phyloP scores from a whole-genome alignment of 2,329 filamentous ascomycete genomes.

The Verticillium tricorpus region DNA sequence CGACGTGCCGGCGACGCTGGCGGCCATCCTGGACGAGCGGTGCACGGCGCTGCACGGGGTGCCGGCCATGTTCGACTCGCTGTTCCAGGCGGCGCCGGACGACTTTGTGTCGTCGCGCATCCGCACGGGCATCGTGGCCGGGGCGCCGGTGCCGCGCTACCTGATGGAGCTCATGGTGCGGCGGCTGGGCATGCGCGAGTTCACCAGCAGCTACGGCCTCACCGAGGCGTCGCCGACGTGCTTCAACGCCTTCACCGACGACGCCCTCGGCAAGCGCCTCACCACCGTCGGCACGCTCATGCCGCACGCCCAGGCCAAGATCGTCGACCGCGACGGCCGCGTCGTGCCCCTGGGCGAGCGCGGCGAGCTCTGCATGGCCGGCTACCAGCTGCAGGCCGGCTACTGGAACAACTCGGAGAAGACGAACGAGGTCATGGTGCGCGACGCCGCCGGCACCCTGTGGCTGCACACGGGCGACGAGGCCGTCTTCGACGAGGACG shows the following conservation, averaged over 20 bases:
- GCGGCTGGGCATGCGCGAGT: constrained; percentile 71
- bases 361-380: constrained; percentile 74
- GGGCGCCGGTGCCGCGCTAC: constrained; percentile 69
- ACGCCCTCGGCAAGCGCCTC: constrained; percentile 61
- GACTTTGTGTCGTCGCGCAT: constrained; percentile 47
- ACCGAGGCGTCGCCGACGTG: constrained; percentile 77
- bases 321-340: constrained; percentile 63
- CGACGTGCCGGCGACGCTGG: constrained; percentile 60
- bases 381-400: constrained; percentile 68
- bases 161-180: constrained; percentile 70
- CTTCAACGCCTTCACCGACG: constrained; percentile 75
- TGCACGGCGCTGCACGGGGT: constrained; percentile 78
- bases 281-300: constrained; percentile 72
- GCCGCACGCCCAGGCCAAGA: constrained; percentile 73
- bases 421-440: constrained; percentile 57
- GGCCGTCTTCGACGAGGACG: constrained; percentile 61
- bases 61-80: constrained; percentile 77
- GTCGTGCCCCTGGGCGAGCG: constrained; percentile 62
- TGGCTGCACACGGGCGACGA: constrained; percentile 69
- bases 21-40: constrained; percentile 60
- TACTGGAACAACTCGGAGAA: constrained; percentile 70
- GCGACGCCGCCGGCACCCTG: constrained; percentile 47
- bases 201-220: constrained; percentile 66
- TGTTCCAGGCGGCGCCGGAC: constrained; percentile 42
- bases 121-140: constrained; percentile 74